phyloP scores from a whole-genome alignment of 768 basidiomycete genomes.

The Tulasnella sp. region DNA sequence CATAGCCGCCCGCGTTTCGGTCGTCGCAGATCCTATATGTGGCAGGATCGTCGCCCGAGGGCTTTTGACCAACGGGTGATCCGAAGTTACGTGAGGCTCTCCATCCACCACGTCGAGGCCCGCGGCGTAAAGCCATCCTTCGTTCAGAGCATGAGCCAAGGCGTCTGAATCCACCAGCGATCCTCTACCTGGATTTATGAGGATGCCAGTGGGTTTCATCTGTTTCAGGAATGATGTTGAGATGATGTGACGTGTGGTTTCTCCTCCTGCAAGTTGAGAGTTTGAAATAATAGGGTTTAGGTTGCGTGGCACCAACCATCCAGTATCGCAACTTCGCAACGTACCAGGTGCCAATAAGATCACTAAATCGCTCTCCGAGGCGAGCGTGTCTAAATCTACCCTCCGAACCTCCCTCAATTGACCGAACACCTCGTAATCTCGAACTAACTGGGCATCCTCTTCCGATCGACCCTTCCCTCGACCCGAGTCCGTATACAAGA shows the following conservation, averaged over 20 bases:
- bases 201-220: slow-evolving; percentile 76
- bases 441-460: not conserved
- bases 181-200: slow-evolving; percentile 81
- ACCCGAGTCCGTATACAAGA: slow-evolving; percentile 45
- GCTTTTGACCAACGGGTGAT: slow-evolving; percentile 73
- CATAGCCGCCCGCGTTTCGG: slow-evolving; percentile 80
- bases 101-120: slow-evolving; percentile 92
- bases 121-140: slow-evolving; percentile 80
- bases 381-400: slow-evolving; percentile 57
- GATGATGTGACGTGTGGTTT: slow-evolving; percentile 55
- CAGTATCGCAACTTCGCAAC: not conserved
- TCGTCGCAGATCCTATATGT: slow-evolving; percentile 84
- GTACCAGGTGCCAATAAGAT: slow-evolving; percentile 48
- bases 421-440: slow-evolving; percentile 21
- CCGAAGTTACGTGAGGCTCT: slow-evolving; percentile 60
- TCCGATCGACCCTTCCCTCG: slow-evolving; percentile 27
- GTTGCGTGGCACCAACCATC: not conserved
- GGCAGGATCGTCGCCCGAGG: slow-evolving; percentile 77
- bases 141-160: slow-evolving; percentile 62
- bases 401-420: slow-evolving; percentile 33
- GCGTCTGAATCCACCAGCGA: slow-evolving; percentile 86
- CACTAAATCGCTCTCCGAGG: slow-evolving; percentile 68
- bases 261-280: slow-evolving; percentile 12
- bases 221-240: slow-evolving; percentile 55
- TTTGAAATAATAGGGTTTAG: not conserved